Base-by-base conservation (phyloP, 345 rosid genomes). In the Salix udensis region DNA sequence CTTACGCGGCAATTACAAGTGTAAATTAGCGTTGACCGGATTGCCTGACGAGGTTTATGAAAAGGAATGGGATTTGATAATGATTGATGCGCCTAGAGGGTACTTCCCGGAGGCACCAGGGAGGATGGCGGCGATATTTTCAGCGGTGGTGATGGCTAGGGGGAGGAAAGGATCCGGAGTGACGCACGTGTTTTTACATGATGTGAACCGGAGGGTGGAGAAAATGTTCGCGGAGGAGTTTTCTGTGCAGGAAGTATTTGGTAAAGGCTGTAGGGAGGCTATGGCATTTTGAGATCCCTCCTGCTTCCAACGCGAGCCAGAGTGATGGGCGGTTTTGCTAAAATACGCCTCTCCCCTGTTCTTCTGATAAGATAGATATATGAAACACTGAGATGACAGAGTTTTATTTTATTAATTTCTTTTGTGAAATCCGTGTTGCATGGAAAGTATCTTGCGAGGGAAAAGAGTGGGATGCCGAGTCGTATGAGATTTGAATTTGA, bases 11-110 rank as follows among this genome's bases (percentile, higher is more conserved):
- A 89, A 92, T 77, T 67, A 78, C 24, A 72, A 77, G 18, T 94
- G 98, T 73, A 86, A 79, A 23, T 74, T 94, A 6, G 97, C 91
- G 37, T 61, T 92, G 83, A 86, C 89, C 6, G 87, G 84, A 5
- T 86, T 94, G 1, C 93, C 98, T n/a, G 95, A 91, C 46, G 91
- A 89, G 79, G 82, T 94, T 5, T 94, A 92, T 80, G 90, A 92
- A 7, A 88, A 82, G 11, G 90, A 90, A 21, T 94, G 98, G 98
- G 98, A 94, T 79, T 79, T 94, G 76, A 92, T 94, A 75, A 87
- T 94, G 92, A 87, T 94, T 75, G 96, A 94, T 55, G 96, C 96
- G 36, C 98, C 97, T 6, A 82, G 86, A 9, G 98, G 98, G 3
- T 90, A 90, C 79, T 89, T 87, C 76, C 72, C 89, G 5, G 77